phyloP scores from a whole-genome alignment of 208 protist species.

The Trypanosoma congolense region DNA sequence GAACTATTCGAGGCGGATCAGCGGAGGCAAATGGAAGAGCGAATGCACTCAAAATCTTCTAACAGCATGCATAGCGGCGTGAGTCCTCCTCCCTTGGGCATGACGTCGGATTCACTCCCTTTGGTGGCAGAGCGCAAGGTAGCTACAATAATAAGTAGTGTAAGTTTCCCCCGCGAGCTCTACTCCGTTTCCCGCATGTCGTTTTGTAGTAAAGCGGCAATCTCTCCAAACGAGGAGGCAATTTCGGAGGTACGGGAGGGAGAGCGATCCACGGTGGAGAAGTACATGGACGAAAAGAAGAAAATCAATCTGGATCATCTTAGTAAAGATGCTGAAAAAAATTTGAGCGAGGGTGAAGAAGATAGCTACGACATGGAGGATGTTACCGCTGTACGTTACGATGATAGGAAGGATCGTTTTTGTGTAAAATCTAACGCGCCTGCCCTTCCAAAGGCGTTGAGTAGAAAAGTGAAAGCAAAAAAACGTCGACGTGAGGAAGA shows the following conservation, averaged over 20 bases:
- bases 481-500: conserved; percentile 15
- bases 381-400: conserved; percentile 20
- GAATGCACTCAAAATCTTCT: too few relatives aligned
- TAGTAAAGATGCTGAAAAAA: conserved; percentile 13
- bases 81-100: too few relatives aligned
- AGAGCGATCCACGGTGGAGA: conserved; percentile 1
- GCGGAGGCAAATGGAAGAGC: conserved; percentile 42
- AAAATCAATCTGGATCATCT: conserved; percentile 3
- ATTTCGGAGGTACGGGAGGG: neutral
- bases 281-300: conserved; percentile 1
- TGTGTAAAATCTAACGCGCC: conserved; percentile 48
- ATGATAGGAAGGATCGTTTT: conserved; percentile 31
- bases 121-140: neutral
- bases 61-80: too few relatives aligned
- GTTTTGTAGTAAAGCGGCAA: conserved; percentile 24
- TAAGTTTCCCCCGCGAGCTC: conserved; percentile 29
- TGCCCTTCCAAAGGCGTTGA: conserved; percentile 48
- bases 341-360: conserved; percentile 15
- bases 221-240: neutral
- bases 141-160: conserved; percentile 51
- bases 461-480: conserved; percentile 12
- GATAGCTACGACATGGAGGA: conserved; percentile 23
- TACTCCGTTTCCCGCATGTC: conserved; percentile 45
- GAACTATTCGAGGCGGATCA: conserved; percentile 67
- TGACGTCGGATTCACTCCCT: too few relatives aligned